A percentile compares a stretch with the other conserved stretches of the same genome.
These are phyloP conservation scores for Petrea volubilis DNA, from an alignment of 257 asterid species.

Conservation along the genomic window DNA sequence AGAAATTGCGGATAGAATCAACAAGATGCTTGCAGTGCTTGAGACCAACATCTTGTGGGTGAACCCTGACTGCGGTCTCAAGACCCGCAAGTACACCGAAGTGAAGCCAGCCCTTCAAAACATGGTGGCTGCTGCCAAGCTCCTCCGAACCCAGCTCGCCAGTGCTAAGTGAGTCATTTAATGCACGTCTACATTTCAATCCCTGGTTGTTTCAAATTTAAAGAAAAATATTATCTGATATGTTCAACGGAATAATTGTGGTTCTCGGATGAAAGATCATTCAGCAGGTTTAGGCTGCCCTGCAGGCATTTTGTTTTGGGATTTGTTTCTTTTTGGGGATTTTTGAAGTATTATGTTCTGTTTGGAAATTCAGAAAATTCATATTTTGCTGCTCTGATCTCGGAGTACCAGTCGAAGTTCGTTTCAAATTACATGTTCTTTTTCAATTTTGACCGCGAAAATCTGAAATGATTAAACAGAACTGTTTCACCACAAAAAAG, in stretches of 20 bases:
- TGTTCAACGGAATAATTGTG: conserved; percentile 29
- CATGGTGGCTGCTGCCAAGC: conserved; percentile 89
- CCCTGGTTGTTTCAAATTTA: background rate
- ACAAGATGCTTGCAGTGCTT: conserved; percentile 97
- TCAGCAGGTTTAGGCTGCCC: conserved; percentile 22
- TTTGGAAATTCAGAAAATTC: too few relatives aligned
- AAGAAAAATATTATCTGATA: conserved; percentile 7
- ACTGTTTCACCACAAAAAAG: too few relatives aligned
- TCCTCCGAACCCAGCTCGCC: conserved; percentile 72
- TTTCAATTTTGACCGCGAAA: too few relatives aligned
- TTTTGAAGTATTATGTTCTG: conserved; percentile 4
- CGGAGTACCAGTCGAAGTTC: too few relatives aligned
- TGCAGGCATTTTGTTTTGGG: background rate
- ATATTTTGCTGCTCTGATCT: too few relatives aligned
- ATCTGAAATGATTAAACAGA: too few relatives aligned
- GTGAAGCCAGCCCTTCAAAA: conserved; percentile 87
- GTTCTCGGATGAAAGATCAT: conserved; percentile 21
- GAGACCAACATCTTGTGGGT: conserved; percentile 98
- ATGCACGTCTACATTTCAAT: background rate
- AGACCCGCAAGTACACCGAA: conserved; percentile 88
- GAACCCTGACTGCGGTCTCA: conserved; percentile 96
- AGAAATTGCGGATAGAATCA: conserved; percentile 84
- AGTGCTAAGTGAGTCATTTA: conserved; percentile 49
- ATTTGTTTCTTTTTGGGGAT: background rate
- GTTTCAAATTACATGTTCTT: too few relatives aligned